Percentiles rank a stretch among this genome's conserved stretches.
Evolutionary conservation across 306 rosid species (phyloP).

Genomic region (Prunus campanulata): DNA sequence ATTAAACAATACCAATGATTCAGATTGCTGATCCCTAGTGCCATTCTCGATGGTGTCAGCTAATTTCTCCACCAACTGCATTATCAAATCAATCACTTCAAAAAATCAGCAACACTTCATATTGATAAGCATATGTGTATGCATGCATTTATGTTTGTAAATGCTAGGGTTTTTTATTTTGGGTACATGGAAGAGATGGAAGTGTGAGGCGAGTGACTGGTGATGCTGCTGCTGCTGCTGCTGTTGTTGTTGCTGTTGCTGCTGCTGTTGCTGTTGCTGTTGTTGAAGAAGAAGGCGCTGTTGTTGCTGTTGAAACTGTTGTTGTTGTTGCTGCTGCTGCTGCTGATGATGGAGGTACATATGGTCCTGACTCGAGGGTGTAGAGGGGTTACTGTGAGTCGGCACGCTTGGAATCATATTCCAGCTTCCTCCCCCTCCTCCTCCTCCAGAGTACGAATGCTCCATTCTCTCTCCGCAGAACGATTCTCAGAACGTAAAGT

Average conservation of each 20-base stretch:
- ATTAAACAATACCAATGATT: conserved; percentile 56
- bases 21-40: conserved; percentile 77
- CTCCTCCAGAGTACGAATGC: conserved; percentile 49
- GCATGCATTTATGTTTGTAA: background rate
- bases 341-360: conserved; percentile 55
- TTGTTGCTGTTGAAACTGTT: conserved; percentile 36
- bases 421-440: conserved; percentile 71
- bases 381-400: conserved; percentile 52
- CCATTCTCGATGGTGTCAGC: conserved; percentile 74
- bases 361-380: conserved; percentile 69
- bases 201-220: conserved; percentile 89
- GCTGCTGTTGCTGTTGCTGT: conserved; percentile 47
- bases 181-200: conserved; percentile 60
- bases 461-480: conserved; percentile 40
- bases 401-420: conserved; percentile 60
- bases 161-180: conserved; percentile 13
- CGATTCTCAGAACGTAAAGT: background rate
- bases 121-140: background rate
- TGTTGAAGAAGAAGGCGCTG: conserved; percentile 36
- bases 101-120: background rate
- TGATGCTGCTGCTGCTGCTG: conserved; percentile 58
- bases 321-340: conserved; percentile 39
- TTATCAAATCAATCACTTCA: background rate
- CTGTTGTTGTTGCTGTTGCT: background rate
- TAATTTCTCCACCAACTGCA: conserved; percentile 82